These are phyloP conservation scores for Coemansia sp. DNA, from an alignment of 192 early-diverging fungal genomes.

Conservation along the genomic window DNA sequence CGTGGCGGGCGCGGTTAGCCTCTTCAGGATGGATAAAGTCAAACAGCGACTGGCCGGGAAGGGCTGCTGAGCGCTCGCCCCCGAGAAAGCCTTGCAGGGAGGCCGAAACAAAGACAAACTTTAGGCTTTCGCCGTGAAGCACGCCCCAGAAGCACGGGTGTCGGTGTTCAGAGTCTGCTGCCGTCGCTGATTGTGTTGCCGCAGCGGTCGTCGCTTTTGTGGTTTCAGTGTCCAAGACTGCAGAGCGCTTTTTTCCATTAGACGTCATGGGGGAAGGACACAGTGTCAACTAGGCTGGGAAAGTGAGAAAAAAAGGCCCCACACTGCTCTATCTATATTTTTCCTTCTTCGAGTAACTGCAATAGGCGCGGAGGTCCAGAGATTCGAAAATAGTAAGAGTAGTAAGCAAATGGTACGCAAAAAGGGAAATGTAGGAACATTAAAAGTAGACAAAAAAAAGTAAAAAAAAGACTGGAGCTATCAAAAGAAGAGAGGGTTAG, in stretches of 20 bases:
- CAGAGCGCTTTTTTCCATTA: slow-evolving; percentile 44
- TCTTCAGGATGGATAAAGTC: slow-evolving; percentile 56
- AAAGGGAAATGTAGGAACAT: background rate
- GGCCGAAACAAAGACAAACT: slow-evolving; percentile 47
- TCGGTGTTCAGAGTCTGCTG: background rate
- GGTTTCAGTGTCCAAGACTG: slow-evolving; percentile 19
- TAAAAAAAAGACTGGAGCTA: background rate
- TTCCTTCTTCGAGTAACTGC: background rate
- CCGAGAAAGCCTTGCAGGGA: slow-evolving; percentile 43
- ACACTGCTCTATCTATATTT: background rate
- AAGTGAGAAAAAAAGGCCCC: background rate
- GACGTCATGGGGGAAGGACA: slow-evolving; percentile 27
- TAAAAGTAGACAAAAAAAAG: background rate
- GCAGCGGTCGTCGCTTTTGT: background rate
- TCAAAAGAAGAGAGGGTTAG: background rate
- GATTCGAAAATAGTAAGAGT: background rate
- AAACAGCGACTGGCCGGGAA: slow-evolving; percentile 45
- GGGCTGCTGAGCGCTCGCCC: slow-evolving; percentile 16
- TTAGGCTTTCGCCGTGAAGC: slow-evolving; percentile 43
- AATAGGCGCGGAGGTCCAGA: background rate
- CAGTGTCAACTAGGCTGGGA: slow-evolving; percentile 10
- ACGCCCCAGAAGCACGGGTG: slow-evolving; percentile 55
- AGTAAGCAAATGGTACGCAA: background rate
- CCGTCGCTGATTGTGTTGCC: slow-evolving; percentile 3
- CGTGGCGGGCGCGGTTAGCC: slow-evolving; percentile 41